Base-by-base conservation (phyloP, 805 yeast genomes). In the Candida michaelii region DNA sequence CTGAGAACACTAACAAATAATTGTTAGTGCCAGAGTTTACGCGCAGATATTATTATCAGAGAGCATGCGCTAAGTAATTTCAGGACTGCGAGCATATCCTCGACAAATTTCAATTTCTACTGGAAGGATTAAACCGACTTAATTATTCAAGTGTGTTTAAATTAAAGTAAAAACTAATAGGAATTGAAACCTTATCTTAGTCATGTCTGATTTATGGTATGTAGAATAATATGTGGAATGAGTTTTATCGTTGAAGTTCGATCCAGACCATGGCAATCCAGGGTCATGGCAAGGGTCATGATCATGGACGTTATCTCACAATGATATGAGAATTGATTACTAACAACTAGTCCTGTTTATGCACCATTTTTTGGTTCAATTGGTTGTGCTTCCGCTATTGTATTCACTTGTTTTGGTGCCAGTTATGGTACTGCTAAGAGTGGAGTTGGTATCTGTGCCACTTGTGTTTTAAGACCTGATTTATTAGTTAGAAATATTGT, bases 381-480 rank as follows among this genome's bases (percentile, higher is more conserved):
- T 63, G 99, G 99, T 66, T 95, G 99, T 79, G 96, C 99, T 46
- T 89, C 98, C 42, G 97, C 99, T 68, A 93, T 93, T 64, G 89
- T 95, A 63, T 93, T 93, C 82, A 90, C 99, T 68, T 89, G 97
- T 57, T 89, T 90, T 66, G 99, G 99, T 76, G 98, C 99, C 60
- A 88, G 97, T 44, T 90, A 90, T 71, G 99, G 99, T 76, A 91
- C 98, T 53, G 99, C 99, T 63, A 91, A 91, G 73, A 86, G 97
- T 18, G 99, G 99, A 76, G 96, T 93, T 53, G 99, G 98, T 82
- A 90, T 91, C 65, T 91, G 97, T 76, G 99, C 96, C 65, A 89
- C 97, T 53, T 86, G 96, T 72, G 97, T 90, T 48, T 76, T 91
- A 66, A 88, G 97, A 83, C 99, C 99, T 55, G 99, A 91, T 66